A percentile compares a stretch with the other conserved stretches of the same genome.
phyloP scores from a whole-genome alignment of 768 basidiomycete species.

The Boletus pseudopeckii region DNA sequence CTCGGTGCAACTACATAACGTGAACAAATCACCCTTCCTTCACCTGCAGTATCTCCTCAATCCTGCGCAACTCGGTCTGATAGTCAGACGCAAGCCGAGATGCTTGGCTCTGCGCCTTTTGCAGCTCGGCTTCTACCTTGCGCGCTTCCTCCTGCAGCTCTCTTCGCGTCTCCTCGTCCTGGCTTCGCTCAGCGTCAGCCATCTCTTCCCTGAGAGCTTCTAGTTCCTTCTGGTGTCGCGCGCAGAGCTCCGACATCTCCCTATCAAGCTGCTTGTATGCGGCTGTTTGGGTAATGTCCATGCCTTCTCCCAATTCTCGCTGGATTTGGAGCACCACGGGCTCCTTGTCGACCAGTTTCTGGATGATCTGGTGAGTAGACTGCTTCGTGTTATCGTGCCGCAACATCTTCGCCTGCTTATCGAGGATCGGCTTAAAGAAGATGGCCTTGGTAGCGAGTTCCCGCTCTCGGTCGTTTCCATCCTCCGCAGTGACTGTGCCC shows the following conservation, averaged over 20 bases:
- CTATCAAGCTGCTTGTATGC: slow-evolving; percentile 51
- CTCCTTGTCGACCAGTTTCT: slow-evolving; percentile 37
- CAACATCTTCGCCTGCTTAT: slow-evolving; percentile 41
- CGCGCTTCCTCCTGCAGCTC: slow-evolving; percentile 42
- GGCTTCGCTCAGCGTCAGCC: slow-evolving; percentile 40
- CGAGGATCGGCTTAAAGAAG: slow-evolving; percentile 51
- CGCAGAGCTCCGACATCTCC: slow-evolving; percentile 46
- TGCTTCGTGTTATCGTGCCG: slow-evolving; percentile 42
- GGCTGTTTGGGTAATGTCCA: slow-evolving; percentile 49
- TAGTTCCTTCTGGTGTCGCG: slow-evolving; percentile 45
- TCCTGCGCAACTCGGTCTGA: slow-evolving; percentile 33
- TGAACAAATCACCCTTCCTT: slow-evolving; percentile 27
- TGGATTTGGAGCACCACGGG: slow-evolving; percentile 51
- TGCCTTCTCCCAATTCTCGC: slow-evolving; percentile 46
- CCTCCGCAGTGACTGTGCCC: slow-evolving; percentile 36
- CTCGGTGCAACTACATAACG: slow-evolving; percentile 25
- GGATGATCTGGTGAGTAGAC: slow-evolving; percentile 46
- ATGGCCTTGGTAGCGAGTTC: slow-evolving; percentile 40
- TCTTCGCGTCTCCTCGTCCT: slow-evolving; percentile 45
- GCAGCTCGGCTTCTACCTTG: slow-evolving; percentile 31
- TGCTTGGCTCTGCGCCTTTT: slow-evolving; percentile 29
- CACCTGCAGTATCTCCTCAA: slow-evolving; percentile 30
- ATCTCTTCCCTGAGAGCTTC: slow-evolving; percentile 45
- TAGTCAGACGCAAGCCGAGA: slow-evolving; percentile 32
- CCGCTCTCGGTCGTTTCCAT: slow-evolving; percentile 40